Evolutionary conservation across 805 yeast genomes (phyloP), one percentile per base, ranked within the genome.

Genomic region (Ogataea methanolica): DNA sequence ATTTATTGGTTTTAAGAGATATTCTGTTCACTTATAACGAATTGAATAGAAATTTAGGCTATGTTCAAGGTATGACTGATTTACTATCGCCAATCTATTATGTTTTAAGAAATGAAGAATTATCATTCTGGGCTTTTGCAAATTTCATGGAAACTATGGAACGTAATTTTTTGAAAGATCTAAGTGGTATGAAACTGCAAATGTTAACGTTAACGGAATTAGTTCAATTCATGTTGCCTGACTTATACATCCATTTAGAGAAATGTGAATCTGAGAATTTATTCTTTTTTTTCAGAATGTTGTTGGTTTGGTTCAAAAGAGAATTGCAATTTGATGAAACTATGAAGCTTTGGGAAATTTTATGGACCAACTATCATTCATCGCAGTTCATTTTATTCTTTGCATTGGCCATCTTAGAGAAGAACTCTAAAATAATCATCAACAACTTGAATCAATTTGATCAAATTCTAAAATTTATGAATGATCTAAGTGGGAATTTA

Each of bases 51-150:
- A 85, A 89, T 55, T 68, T 94, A 55, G 99, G 99, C 0, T 94
- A 94, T 60, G 96, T 94, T 17, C 99, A 94, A 69, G 99, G 99
- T 2, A 94, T 94, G 99, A 82, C 94, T 9, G 99, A 94, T 65
- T 70, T 94, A 44, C 70, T 94, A 35, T 85, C 97, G 0, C 97
- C 97, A 0, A 67, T 94, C 3, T 94, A 89, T 63, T 79, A 75
- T 45, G 67, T 73, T 9, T 52, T 74, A 8, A 75, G 76, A 54
- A 96, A 91, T 62, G 96, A 91, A 55, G 71, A 83, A 0, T 59
- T 89, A 22, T 74, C 96, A 6, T 94, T 94, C 64, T 89, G 97
- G 95, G 83, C 90, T 8, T 92, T 94, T 69, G 75, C 79, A 3
- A 79, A 82, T 36, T 88, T 88, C 55, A 92, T 94, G 98, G 89